phyloP scores from a whole-genome alignment of 768 basidiomycete genomes.

The Neoboletus magnificus region DNA sequence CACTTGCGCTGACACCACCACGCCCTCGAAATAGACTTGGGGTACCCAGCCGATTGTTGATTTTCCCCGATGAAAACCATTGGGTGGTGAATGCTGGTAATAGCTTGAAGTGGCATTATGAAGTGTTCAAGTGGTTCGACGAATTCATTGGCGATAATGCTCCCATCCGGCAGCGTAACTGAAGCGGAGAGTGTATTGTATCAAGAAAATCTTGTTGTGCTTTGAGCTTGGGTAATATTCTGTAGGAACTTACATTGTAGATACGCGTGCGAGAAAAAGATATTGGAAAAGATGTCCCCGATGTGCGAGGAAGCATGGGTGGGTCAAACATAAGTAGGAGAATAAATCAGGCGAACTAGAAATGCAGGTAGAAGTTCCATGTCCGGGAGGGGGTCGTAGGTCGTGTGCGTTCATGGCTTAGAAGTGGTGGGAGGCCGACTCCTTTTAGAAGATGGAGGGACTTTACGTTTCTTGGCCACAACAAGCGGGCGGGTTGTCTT shows the following conservation, averaged over 20 bases:
- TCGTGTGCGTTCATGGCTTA: conserved; percentile 6
- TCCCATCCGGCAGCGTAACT: conserved; percentile 11
- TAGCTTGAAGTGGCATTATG: conserved; percentile 92
- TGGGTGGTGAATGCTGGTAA: conserved; percentile 85
- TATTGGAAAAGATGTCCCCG: conserved; percentile 9
- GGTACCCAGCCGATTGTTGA: conserved; percentile 70
- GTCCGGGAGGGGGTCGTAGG: background rate
- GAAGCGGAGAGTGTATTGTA: background rate
- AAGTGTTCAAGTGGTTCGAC: conserved; percentile 90
- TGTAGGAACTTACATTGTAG: conserved; percentile 4
- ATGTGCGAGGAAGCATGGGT: conserved; percentile 1
- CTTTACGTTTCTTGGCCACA: conserved; percentile 23
- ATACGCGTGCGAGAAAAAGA: background rate
- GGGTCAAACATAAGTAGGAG: conserved; percentile 6
- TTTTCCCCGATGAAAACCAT: conserved; percentile 91
- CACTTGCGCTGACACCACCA: background rate
- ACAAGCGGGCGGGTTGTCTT: conserved; percentile 4
- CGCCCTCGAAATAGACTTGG: conserved; percentile 45
- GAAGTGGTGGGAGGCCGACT: conserved; percentile 5
- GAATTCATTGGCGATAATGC: conserved; percentile 48
- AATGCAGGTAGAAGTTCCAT: background rate
- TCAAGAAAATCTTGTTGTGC: background rate
- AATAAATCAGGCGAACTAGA: conserved; percentile 10
- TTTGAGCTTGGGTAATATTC: background rate
- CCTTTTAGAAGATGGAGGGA: conserved; percentile 7